A percentile compares a stretch with the other conserved stretches of the same genome.
Evolutionary conservation across 371 early-diverging fungal species (phyloP).

Genomic region (Syncephalastrum monosporum): DNA sequence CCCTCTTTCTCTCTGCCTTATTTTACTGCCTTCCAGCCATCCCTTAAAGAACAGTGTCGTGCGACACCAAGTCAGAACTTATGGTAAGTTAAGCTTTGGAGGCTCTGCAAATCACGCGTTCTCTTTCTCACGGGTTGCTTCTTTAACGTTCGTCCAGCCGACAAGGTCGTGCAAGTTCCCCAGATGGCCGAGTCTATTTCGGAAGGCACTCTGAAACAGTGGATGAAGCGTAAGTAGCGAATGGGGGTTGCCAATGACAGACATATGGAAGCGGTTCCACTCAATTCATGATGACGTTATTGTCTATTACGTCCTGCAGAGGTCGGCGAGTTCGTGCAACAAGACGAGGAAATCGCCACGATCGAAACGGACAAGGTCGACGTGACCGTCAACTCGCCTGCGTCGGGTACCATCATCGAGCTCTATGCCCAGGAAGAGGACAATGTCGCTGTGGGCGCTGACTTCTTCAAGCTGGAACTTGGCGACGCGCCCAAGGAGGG

Average conservation of each 20-base stretch:
- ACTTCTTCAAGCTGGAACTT: slow-evolving; percentile 89
- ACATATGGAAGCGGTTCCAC: too few species aligned
- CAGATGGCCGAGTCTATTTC: slow-evolving; percentile 97
- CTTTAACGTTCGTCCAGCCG: slow-evolving; percentile 37
- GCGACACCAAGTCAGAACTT: slow-evolving; percentile 39
- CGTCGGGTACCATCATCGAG: slow-evolving; percentile 84
- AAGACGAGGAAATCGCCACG: slow-evolving; percentile 94
- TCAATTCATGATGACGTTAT: background rate
- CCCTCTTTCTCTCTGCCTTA: background rate
- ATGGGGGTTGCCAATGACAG: too few species aligned
- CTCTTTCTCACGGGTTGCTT: background rate
- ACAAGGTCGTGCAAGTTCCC: slow-evolving; percentile 88
- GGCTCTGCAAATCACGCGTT: background rate
- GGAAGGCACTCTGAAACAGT: slow-evolving; percentile 93
- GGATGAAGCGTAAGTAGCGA: slow-evolving; percentile 85
- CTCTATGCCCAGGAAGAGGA: slow-evolving; percentile 89
- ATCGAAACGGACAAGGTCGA: slow-evolving; percentile 99
- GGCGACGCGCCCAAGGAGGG: slow-evolving; percentile 73
- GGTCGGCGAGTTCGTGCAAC: slow-evolving; percentile 92
- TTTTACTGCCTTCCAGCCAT: slow-evolving; percentile 4
- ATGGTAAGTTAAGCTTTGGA: slow-evolving; percentile 26
- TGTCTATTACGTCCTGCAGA: slow-evolving; percentile 47
- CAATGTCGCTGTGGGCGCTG: slow-evolving; percentile 89
- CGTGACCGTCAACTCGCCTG: slow-evolving; percentile 94
- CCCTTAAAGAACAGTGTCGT: slow-evolving; percentile 14